Base-by-base conservation (phyloP, 2,329 filamentous ascomycete genomes). In the Chrysoporthe puriensis region DNA sequence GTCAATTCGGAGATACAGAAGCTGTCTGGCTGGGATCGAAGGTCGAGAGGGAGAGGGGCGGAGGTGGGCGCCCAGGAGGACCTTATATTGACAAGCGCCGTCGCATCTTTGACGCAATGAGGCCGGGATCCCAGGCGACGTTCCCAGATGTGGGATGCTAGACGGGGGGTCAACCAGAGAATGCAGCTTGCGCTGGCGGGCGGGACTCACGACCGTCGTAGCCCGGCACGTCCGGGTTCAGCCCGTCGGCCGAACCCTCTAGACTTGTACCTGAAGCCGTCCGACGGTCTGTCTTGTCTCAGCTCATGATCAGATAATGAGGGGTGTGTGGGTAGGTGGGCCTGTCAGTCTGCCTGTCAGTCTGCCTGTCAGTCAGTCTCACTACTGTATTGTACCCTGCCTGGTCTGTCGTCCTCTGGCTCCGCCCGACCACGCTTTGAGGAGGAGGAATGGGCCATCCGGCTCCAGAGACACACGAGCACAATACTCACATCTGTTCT, bases 251-350 rank as follows among this genome's bases (percentile, higher is more conserved):
- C 46, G 59, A 40, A 62, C 3, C 4, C 57, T 6, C 26, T 21
- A 32, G 14, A 43, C 13, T 8, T 6, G 43, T 67, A 62, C 57
- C 26, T 62, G 26, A 34, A 50, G 44, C 21, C 63, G 21, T 21
- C 34, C 36, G 26, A 26, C 26, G 26, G 36, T 40, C 9, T 40
- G 57, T 26, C 7, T 43, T 50, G 63, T 50, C 54, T 26, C 52
- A 40, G 46, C 34, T 74, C 72, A 74, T 72, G 71, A 73, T 73
- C 57, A 56, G 67, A 73, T 74, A 74, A 74, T 72, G 71, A 70
- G 59, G 9, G 26, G 7, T 5, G 36, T 14, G 54, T 57, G 26
- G 26, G 54, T 9, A 5, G 6, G 9, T 40, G 6, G 36, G 6
- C 9, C 36, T 40, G 36, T 40, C 36, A 40, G 36, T 40, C 36